phyloP scores from a whole-genome alignment of 2,329 filamentous ascomycete species.

The Aspergillus ibericus region DNA sequence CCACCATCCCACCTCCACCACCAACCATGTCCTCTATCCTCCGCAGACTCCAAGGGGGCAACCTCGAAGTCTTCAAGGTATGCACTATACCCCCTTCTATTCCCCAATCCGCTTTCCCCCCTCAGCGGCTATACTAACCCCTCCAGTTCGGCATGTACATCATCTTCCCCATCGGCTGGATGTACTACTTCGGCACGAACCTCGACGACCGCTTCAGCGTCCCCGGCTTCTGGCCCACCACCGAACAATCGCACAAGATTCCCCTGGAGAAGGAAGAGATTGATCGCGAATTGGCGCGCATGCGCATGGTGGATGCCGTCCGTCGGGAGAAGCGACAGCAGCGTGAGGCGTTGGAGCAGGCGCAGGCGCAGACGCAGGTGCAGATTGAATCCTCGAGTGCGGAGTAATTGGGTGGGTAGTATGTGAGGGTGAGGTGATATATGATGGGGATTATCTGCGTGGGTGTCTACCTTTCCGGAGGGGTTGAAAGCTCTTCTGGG shows the following conservation, averaged over 20 bases:
- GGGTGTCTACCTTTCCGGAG: not conserved
- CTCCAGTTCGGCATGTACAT: conserved; percentile 96
- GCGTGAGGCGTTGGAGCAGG: conserved; percentile 27
- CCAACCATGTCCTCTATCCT: conserved; percentile 41
- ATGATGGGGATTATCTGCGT: not conserved
- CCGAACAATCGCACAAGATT: conserved; percentile 54
- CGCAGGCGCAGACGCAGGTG: conserved; percentile 12
- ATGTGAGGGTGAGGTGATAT: conserved; percentile 14
- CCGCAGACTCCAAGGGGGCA: conserved; percentile 71
- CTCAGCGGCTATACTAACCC: not conserved
- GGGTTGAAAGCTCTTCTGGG: not conserved
- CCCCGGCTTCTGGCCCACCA: conserved; percentile 88
- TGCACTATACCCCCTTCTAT: conserved; percentile 19
- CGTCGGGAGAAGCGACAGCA: conserved; percentile 50
- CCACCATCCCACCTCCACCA: conserved; percentile 4
- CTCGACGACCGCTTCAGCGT: conserved; percentile 89
- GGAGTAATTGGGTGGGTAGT: conserved; percentile 14
- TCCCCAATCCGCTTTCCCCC: too few species aligned
- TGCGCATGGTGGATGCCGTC: conserved; percentile 54
- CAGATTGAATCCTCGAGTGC: conserved; percentile 15
- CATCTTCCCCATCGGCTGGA: conserved; percentile 97
- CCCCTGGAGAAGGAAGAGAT: conserved; percentile 61
- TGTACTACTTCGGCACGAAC: conserved; percentile 99
- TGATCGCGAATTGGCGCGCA: conserved; percentile 71
- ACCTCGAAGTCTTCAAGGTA: conserved; percentile 95